Conservation (phyloP, 768 basidiomycete species). For the Termitomyces titanicus region DNA sequence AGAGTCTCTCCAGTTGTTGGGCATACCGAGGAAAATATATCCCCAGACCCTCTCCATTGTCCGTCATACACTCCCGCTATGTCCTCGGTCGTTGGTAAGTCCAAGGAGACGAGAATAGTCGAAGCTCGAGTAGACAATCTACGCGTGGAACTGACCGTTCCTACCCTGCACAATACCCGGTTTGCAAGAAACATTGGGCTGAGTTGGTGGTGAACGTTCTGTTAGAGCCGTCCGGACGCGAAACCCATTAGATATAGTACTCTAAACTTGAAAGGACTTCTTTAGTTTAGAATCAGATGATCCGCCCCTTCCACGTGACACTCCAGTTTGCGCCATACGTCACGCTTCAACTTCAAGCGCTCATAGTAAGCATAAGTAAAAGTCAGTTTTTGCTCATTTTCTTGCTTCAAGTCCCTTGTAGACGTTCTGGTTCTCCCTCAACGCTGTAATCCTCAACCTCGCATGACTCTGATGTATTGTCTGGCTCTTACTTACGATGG, state of each 20-base stretch:
- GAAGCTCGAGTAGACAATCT: conserved; percentile 69
- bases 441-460: no score
- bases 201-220: not conserved
- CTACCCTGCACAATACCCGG: conserved; percentile 17
- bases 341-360: no score
- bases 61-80: conserved; percentile 81
- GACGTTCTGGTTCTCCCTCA: no score
- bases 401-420: no score
- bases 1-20: conserved; percentile 87
- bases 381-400: no score
- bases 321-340: no score
- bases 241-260: no score
- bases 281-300: no score
- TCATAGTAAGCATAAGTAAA: no score
- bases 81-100: conserved; percentile 54
- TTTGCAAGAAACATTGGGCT: conserved; percentile 23
- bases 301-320: conserved; percentile 17
- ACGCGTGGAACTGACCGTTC: conserved; percentile 30
- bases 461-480: no score
- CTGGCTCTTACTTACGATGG: no score
- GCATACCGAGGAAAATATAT: conserved; percentile 66
- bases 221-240: conserved; percentile 1
- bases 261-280: no score
- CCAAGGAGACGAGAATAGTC: conserved; percentile 58
- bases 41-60: conserved; percentile 75